Conservation (phyloP, 2,329 filamentous ascomycete genomes). For the Colletotrichum sp. region DNA sequence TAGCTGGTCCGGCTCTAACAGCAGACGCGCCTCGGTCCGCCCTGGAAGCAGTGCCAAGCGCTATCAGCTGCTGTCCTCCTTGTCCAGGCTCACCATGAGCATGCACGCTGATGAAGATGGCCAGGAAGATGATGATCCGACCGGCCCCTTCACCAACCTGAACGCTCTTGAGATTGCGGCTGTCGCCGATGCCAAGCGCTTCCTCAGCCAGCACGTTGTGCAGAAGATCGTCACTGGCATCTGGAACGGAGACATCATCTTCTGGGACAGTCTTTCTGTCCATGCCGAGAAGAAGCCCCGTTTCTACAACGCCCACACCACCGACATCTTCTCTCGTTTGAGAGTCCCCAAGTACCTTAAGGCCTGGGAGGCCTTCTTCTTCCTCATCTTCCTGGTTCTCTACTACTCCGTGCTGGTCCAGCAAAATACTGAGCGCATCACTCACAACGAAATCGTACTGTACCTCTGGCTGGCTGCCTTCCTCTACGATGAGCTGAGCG, state of each 20-base stretch:
- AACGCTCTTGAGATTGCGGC: constrained; percentile 89
- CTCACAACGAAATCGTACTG: constrained; percentile 71
- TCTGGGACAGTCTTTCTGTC: constrained; percentile 82
- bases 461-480: constrained; percentile 90
- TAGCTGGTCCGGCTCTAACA: constrained; percentile 24
- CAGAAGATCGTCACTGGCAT: constrained; percentile 86
- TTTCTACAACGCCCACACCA: constrained; percentile 71
- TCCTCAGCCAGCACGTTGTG: constrained; percentile 79
- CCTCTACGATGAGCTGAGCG: constrained; percentile 84
- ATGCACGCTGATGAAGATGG: constrained; percentile 41
- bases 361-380: constrained; percentile 83
- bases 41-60: constrained; percentile 49
- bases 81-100: constrained; percentile 61
- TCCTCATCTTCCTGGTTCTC: constrained; percentile 74
- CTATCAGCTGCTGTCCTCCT: constrained; percentile 56
- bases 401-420: constrained; percentile 89
- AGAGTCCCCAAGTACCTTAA: constrained; percentile 86
- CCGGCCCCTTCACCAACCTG: constrained; percentile 75
- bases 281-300: constrained; percentile 77
- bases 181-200: constrained; percentile 82
- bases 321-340: constrained; percentile 77
- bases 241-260: constrained; percentile 86
- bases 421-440: constrained; percentile 70
- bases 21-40: constrained; percentile 23
- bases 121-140: constrained; percentile 64